Evolutionary conservation across 2,329 filamentous ascomycete genomes (phyloP).

Genomic region (Raffaelea deltoideospora): DNA sequence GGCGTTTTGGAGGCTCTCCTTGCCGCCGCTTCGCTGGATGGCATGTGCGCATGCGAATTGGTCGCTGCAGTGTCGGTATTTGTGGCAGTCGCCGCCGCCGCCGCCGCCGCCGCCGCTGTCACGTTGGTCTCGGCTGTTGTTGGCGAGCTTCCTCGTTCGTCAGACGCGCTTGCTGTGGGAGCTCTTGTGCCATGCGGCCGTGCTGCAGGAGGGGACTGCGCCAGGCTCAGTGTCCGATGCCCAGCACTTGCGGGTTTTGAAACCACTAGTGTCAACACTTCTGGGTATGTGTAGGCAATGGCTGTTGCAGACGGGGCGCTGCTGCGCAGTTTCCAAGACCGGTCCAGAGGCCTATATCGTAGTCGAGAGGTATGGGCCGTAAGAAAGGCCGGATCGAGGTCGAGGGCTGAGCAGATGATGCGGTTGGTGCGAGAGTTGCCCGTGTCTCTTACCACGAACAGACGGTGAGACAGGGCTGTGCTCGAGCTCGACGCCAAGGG

Average conservation of each 20-base stretch:
- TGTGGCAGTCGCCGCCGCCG: no score
- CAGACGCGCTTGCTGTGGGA: no score
- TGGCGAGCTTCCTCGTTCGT: no score
- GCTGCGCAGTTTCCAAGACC: conserved; percentile 1
- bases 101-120: no score
- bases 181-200: no score
- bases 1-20: no score
- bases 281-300: no score
- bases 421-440: conserved; percentile 8
- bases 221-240: no score
- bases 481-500: not conserved
- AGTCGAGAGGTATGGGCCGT: conserved; percentile 15
- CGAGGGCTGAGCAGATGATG: conserved; percentile 7
- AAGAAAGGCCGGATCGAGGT: conserved; percentile 16
- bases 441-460: conserved; percentile 15
- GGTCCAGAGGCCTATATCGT: conserved; percentile 11
- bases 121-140: not conserved
- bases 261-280: no score
- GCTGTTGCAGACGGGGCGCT: not conserved
- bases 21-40: no score
- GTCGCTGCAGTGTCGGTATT: no score
- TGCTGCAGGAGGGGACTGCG: not conserved
- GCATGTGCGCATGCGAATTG: no score
- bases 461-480: conserved; percentile 1
- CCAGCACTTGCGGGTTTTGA: conserved; percentile 1